phyloP scores from a whole-genome alignment of 257 asterid genomes.

The Jacaranda mimosifolia region DNA sequence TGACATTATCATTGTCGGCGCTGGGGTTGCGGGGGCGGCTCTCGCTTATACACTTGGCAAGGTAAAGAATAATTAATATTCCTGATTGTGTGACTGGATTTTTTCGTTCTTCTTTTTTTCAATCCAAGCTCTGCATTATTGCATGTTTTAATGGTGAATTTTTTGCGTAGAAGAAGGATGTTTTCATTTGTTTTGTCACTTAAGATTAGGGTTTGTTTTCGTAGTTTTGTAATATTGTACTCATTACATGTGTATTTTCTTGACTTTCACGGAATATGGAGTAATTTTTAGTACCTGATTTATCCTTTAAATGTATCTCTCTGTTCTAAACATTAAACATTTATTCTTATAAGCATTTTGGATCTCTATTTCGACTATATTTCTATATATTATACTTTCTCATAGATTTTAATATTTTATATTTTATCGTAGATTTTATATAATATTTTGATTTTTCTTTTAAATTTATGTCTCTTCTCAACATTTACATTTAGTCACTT shows the following conservation, averaged over 20 bases:
- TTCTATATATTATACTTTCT: too few species aligned
- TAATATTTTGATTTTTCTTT: too few species aligned
- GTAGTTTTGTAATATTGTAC: neutral
- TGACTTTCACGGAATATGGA: neutral
- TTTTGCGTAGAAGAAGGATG: neutral
- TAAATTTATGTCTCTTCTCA: too few species aligned
- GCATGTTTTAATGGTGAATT: neutral
- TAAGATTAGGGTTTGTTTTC: constrained; percentile 15
- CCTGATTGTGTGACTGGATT: too few species aligned
- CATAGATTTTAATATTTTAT: too few species aligned
- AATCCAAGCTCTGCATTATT: neutral
- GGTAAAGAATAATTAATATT: constrained; percentile 43
- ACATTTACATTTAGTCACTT: too few species aligned
- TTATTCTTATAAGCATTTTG: too few species aligned
- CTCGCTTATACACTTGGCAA: constrained; percentile 77
- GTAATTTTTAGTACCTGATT: neutral
- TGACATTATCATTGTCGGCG: constrained; percentile 75
- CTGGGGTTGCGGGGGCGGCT: constrained; percentile 83
- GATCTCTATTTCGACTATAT: too few species aligned
- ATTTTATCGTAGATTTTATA: too few species aligned
- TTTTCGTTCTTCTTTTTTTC: neutral
- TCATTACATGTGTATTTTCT: neutral
- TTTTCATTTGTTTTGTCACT: neutral
- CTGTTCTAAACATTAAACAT: too few species aligned
- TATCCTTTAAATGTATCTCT: too few species aligned